Base-by-base conservation (phyloP, 139 green algal species). In the Pedinophyceae sp. region DNA sequence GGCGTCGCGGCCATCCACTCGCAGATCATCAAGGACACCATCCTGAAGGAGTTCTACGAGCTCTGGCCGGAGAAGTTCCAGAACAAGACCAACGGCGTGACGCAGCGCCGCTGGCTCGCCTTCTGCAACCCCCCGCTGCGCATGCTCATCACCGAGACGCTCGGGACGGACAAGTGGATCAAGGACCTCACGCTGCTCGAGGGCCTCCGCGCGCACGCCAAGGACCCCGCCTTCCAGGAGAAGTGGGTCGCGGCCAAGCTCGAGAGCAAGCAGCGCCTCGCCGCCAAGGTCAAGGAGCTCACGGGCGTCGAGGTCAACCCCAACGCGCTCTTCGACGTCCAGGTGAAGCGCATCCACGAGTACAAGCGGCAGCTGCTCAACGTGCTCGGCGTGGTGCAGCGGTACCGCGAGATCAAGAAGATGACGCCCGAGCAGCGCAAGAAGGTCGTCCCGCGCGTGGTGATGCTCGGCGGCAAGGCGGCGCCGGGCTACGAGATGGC, bases 41-140 rank as follows among this genome's bases (percentile, higher is more conserved):
- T 96, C 22, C 62, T 78, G 39, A 58, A 58, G 6, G 62, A 82
- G 26, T 86, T 91, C 62, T 50, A 66, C 34, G 62, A 83, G 13
- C 65, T 81, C 24, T 77, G 59, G 52, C 73, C 73, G 19, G 63
- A 73, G 29, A 90, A 91, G 68, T 95, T 97, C 76, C 82, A 94
- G 70, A 96, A 95, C 84, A 95, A 94, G 73, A 97, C 89, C 60
- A 97, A 97, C 58, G 89, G 89, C 43, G 82, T 90, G 29, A 94
- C 81, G 22, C 82, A 72, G 10, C 68, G 84, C 43, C 68, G 83
- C 43, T 93, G 83, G 91, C 75, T 98, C 54, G 82, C 81, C 24
- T 93, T 93, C 77, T 94, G 85, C 78, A 99, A 99, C 79, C 86
- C 89, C 15, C 54, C 66, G 40, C 78, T 98, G 58, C 57, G 70